Evolutionary conservation across 768 basidiomycete species (phyloP).

Genomic region (Suillus placidus): DNA sequence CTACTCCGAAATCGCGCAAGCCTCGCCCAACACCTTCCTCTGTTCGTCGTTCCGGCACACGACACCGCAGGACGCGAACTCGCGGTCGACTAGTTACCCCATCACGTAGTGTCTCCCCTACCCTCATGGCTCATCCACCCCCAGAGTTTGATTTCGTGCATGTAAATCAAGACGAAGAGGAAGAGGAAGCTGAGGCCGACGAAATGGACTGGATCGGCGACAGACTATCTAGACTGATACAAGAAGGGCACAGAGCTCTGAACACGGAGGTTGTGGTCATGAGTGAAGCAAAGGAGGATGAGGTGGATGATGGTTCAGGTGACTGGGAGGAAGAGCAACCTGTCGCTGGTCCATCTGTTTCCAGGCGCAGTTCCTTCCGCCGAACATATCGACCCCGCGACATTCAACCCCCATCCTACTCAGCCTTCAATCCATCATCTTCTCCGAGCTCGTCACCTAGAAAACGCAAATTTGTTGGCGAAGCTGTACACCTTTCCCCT

Average conservation of each 20-base stretch:
- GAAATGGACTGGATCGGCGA: constrained; percentile 87
- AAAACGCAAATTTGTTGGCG: constrained; percentile 33
- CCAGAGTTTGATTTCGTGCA: constrained; percentile 49
- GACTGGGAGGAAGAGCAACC: constrained; percentile 73
- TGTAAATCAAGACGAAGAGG: constrained; percentile 34
- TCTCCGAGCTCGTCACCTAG: constrained; percentile 39
- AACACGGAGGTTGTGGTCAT: constrained; percentile 78
- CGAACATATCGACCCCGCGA: constrained; percentile 25
- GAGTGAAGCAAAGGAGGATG: constrained; percentile 74
- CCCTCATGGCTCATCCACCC: constrained; percentile 33
- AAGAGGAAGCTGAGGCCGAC: constrained; percentile 40
- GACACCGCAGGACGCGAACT: constrained; percentile 40
- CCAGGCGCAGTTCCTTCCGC: constrained; percentile 30
- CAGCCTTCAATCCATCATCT: constrained; percentile 28
- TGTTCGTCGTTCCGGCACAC: constrained; percentile 37
- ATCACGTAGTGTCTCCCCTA: constrained; percentile 31
- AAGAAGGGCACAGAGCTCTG: constrained; percentile 78
- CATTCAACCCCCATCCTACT: constrained; percentile 31
- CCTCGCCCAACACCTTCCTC: constrained; percentile 35
- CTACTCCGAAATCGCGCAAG: constrained; percentile 44
- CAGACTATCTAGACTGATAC: constrained; percentile 68
- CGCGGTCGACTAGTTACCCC: constrained; percentile 27
- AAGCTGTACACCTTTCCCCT: constrained; percentile 26
- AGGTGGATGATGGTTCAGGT: constrained; percentile 74
- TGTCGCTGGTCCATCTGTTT: constrained; percentile 23